Evolutionary conservation across 768 basidiomycete genomes (phyloP).

Genomic region (Amanita exitialis): DNA sequence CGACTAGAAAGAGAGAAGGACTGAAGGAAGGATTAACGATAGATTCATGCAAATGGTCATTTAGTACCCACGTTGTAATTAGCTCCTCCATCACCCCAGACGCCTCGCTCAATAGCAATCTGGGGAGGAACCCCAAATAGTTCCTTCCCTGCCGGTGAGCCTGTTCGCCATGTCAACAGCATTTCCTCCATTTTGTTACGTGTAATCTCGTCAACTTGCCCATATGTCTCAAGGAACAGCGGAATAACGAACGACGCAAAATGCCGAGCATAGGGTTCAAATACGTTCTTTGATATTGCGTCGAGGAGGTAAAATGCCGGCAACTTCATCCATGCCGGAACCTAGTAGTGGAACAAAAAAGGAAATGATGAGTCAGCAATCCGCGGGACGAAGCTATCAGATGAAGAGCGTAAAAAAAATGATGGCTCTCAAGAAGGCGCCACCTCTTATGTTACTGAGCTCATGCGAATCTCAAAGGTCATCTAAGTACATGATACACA

Average conservation of each 20-base stretch:
- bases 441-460: constrained; percentile 26
- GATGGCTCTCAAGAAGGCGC: constrained; percentile 10
- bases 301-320: constrained; percentile 94
- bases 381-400: constrained; percentile 29
- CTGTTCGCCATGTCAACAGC: constrained; percentile 89
- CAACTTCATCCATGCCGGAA: constrained; percentile 81
- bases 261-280: constrained; percentile 80
- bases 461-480: constrained; percentile 17
- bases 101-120: constrained; percentile 71
- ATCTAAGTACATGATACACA: constrained; percentile 27
- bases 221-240: constrained; percentile 83
- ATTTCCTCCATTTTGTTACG: constrained; percentile 97
- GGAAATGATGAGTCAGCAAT: constrained; percentile 63
- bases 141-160: constrained; percentile 69
- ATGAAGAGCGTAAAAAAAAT: constrained; percentile 15
- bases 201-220: constrained; percentile 73
- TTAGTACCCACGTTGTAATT: constrained; percentile 27
- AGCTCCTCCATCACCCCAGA: constrained; percentile 56
- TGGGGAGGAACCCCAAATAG: constrained; percentile 81
- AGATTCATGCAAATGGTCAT: constrained; percentile 4
- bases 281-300: constrained; percentile 95
- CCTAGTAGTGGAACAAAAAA: constrained; percentile 44
- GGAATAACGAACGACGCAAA: constrained; percentile 77
- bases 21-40: constrained; percentile 4
- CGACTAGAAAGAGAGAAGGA: constrained; percentile 25